Base-by-base conservation (phyloP, 2,329 filamentous ascomycete species). In the Ceratocystis cacaofunesta region DNA sequence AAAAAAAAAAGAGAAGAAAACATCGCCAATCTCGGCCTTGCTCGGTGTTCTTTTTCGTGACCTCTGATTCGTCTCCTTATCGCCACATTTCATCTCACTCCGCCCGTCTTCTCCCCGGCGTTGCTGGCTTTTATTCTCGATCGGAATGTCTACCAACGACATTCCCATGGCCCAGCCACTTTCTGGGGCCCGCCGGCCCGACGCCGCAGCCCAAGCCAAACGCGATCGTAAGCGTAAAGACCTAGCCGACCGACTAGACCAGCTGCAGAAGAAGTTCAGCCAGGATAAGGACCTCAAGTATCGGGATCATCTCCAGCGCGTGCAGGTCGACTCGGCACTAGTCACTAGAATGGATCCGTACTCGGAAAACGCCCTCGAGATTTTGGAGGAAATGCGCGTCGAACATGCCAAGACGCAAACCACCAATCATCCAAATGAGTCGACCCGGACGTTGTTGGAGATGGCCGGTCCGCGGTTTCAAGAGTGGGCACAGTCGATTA, bases 321-420 rank as follows among this genome's bases (percentile, higher is more conserved):
- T 96, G n/a, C 92, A 96, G 76, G 86, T 90, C 69, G 92, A 96
- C 74, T 91, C 92, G 76, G 89, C 84, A 67, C 81, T 95, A 58
- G 90, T 96, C 69, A 86, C 90, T 74, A 86, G 89, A 70, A 89
- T 94, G 63, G 88, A 96, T 71, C 88, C 89, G 0, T 95, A 95
- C 74, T 79, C 81, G 63, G 80, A 85, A 68, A 82, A 84, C 68
- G 85, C 89, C 61, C 80, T 96, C 60, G 86, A 90, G 68, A 83
- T 88, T 66, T 85, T 91, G 68, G 79, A 81, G 63, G 83, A 85
- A 70, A 76, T 87, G 71, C 82, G 84, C 67, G 78, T 80, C 68
- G 78, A 81, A 66, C 79, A 82, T 65, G 76, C 78, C 46, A 79
- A 80, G 63, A 78, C 78, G 10, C 74, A 77, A 68, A 75, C 74